A percentile compares a stretch with the other conserved stretches of the same genome.
Evolutionary conservation across 2,329 filamentous ascomycete species (phyloP).

Genomic region (Aspergillus neotritici): DNA sequence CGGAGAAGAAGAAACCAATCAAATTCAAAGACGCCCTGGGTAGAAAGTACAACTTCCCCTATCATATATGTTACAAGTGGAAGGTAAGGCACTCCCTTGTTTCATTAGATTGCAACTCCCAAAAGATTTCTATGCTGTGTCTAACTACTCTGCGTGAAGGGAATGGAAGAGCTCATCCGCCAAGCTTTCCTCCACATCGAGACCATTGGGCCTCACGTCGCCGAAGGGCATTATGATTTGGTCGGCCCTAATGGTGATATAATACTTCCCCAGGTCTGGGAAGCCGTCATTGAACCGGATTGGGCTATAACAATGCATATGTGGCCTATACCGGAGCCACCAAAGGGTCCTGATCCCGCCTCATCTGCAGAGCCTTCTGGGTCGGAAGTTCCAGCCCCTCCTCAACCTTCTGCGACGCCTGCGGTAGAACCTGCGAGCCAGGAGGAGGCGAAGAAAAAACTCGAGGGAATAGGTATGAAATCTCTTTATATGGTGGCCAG

Average conservation of each 20-base stretch:
- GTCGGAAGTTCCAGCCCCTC: conserved; percentile 16
- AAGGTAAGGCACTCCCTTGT: conserved; percentile 51
- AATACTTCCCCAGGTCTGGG: conserved; percentile 76
- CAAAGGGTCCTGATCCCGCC: conserved; percentile 37
- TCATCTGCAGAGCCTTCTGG: conserved; percentile 22
- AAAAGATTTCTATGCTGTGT: neutral
- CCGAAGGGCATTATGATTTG: conserved; percentile 73
- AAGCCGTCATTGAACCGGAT: conserved; percentile 72
- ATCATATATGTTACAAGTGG: conserved; percentile 78
- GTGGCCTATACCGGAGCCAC: conserved; percentile 56
- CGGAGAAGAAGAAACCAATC: conserved; percentile 66
- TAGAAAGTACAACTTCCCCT: conserved; percentile 88
- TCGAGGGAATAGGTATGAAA: conserved; percentile 28
- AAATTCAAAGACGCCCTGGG: conserved; percentile 89
- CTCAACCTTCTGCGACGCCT: conserved; percentile 14
- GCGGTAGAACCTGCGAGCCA: conserved; percentile 12
- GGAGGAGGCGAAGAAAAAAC: conserved; percentile 30
- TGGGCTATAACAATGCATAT: conserved; percentile 65
- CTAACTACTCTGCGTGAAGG: conserved; percentile 43
- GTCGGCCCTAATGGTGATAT: conserved; percentile 75
- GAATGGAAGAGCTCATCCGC: conserved; percentile 80
- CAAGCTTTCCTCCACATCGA: conserved; percentile 79
- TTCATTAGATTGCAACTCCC: conserved; percentile 20
- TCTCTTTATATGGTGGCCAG: conserved; percentile 7
- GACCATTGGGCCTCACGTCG: conserved; percentile 67